Base-by-base conservation (phyloP, 2,329 filamentous ascomycete genomes). In the Aspergillus persii region DNA sequence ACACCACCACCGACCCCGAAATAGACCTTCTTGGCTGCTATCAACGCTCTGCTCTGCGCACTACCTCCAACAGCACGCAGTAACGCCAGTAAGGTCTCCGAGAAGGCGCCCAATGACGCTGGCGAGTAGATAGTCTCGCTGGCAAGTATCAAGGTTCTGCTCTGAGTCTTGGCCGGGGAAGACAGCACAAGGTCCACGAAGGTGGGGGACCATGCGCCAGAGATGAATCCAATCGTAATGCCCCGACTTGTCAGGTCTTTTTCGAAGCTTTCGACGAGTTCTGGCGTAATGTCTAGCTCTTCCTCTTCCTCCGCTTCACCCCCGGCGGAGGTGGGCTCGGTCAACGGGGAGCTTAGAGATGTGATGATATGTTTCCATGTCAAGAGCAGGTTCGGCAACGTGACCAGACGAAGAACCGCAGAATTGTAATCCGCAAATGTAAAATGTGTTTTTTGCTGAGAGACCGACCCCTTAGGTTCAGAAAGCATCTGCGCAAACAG, bases 61-160 rank as follows among this genome's bases (percentile, higher is more conserved):
- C 56, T 56, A 3, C 51, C 60, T 4, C 55, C 61, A 31, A 46
- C 63, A n/a, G 66, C 71, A 70, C 61, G 81, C 64, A 88, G 71
- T 29, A 87, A 63, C 6, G 68, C 74, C 8, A 82, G 66, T 49
- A 88, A 69, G 1, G 83, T 80, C 46, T 84, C 80, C 0, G 84
- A 81, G 68, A 89, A 89, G 0, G 81, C 75, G 1, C 62, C 66
- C 30, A 87, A 74, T 1, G 81, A 82, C 1, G 77, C 70, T 0
- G 85, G 85, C 5, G 81, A 84, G 70, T 89, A 89, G 53, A 88
- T 88, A 0, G 86, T 89, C 71, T 89, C 86, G 30, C 84, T 86
- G 1, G 84, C 86, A 3, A 89, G 78, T 7, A 88, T 73, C 23
- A 85, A 66, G 0, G 75, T 77, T 27, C 78, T 78, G 62, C 78